phyloP scores from a whole-genome alignment of 2,329 filamentous ascomycete genomes.

The Cercospora berteroae region DNA sequence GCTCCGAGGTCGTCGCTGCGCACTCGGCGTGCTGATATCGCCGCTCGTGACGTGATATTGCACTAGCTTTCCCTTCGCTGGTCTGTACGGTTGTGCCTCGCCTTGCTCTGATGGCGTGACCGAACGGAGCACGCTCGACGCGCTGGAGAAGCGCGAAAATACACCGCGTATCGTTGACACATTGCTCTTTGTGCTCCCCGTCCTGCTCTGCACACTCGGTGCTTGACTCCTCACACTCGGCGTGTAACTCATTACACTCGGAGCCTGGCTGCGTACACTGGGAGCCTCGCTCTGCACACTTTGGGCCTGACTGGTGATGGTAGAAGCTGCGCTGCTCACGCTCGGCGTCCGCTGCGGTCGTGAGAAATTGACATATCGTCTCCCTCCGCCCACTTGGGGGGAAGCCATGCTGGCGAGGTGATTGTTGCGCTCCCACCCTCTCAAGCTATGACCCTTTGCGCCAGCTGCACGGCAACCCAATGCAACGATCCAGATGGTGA shows the following conservation, averaged over 20 bases:
- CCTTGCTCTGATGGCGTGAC: slow-evolving; percentile 14
- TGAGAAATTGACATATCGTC: slow-evolving; percentile 25
- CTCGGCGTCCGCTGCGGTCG: slow-evolving; percentile 20
- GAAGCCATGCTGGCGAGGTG: neutral
- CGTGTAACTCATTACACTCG: slow-evolving; percentile 7
- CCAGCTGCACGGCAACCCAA: neutral
- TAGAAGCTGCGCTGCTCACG: slow-evolving; percentile 12
- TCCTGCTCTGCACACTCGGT: slow-evolving; percentile 2
- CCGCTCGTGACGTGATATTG: slow-evolving; percentile 31
- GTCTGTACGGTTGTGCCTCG: slow-evolving; percentile 26
- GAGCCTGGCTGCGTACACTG: slow-evolving; percentile 6
- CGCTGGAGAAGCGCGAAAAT: slow-evolving; percentile 11
- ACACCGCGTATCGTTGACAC: slow-evolving; percentile 8
- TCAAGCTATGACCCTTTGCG: neutral
- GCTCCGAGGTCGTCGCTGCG: slow-evolving; percentile 3
- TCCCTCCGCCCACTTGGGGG: neutral
- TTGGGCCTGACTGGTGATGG: neutral
- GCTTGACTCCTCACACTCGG: slow-evolving; percentile 4
- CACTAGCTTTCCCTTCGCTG: slow-evolving; percentile 26
- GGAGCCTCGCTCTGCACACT: slow-evolving; percentile 5
- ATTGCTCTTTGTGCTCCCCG: slow-evolving; percentile 4
- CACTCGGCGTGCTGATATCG: slow-evolving; percentile 18
- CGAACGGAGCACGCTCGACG: slow-evolving; percentile 5
- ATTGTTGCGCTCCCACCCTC: neutral
- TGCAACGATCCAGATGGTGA: neutral